Conservation (phyloP, 169 alveolate species). For the Plasmodium billcollinsi region DNA sequence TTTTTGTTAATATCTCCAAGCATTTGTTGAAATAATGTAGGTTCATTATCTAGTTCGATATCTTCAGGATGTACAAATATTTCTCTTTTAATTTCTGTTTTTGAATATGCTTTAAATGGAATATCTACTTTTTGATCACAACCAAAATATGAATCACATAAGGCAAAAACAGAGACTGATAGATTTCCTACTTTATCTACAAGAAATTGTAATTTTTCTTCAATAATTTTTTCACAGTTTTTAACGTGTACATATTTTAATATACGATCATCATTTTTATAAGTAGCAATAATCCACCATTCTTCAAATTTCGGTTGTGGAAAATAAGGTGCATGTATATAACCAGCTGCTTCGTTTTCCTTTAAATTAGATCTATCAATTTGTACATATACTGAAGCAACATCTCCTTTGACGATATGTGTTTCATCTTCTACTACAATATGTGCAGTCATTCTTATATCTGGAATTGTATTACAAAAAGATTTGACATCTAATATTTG, state of each 20-base stretch:
- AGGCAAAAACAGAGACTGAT: constrained; percentile 79
- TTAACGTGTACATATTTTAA: constrained; percentile 82
- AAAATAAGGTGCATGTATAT: constrained; percentile 92
- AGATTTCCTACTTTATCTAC: constrained; percentile 86
- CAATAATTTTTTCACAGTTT: constrained; percentile 83
- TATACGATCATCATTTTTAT: constrained; percentile 79
- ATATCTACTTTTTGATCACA: constrained; percentile 82
- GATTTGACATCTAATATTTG: constrained; percentile 89
- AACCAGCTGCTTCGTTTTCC: constrained; percentile 89
- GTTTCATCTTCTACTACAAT: constrained; percentile 90
- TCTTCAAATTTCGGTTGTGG: constrained; percentile 92
- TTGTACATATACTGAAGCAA: constrained; percentile 88
- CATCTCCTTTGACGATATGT: constrained; percentile 91
- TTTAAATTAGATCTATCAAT: constrained; percentile 87
- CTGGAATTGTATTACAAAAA: constrained; percentile 87
- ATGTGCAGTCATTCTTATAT: constrained; percentile 83
- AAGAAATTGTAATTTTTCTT: constrained; percentile 83
- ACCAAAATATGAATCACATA: constrained; percentile 88
- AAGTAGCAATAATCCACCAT: constrained; percentile 90
- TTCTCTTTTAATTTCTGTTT: constrained; percentile 80
- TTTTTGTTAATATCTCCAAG: constrained; percentile 85
- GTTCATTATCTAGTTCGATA: constrained; percentile 89
- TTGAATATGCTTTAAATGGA: constrained; percentile 79
- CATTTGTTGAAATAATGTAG: constrained; percentile 87
- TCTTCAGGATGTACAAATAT: constrained; percentile 90